Conservation (phyloP, 352 stramenopile genomes). For the Globisporangium echinulatum region DNA sequence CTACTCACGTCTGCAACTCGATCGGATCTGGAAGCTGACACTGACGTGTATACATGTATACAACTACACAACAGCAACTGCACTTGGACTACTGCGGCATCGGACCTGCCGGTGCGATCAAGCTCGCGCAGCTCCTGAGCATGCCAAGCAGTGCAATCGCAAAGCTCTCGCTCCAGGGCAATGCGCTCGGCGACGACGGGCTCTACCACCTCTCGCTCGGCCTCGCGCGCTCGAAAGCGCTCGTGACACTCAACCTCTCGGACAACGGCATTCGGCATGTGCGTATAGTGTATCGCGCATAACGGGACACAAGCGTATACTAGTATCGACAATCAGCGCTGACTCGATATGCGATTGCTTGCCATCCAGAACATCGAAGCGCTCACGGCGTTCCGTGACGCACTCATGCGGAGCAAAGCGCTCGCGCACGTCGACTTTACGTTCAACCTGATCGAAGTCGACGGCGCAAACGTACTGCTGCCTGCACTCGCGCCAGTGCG, state of each 20-base stretch:
- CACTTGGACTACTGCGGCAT: conserved; percentile 71
- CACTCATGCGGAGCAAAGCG: conserved; percentile 54
- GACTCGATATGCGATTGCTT: background rate
- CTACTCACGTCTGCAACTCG: background rate
- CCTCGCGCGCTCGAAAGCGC: conserved; percentile 45
- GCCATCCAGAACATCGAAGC: conserved; percentile 35
- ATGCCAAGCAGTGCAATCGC: conserved; percentile 46
- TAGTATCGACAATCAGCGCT: too few species aligned
- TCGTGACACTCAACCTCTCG: conserved; percentile 63
- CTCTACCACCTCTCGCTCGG: conserved; percentile 69
- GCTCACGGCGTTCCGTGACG: conserved; percentile 50
- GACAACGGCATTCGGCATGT: conserved; percentile 79
- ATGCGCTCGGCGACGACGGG: conserved; percentile 44
- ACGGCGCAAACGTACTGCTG: conserved; percentile 55
- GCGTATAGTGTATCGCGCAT: conserved; percentile 1
- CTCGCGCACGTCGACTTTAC: conserved; percentile 71
- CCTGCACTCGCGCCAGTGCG: conserved; percentile 41
- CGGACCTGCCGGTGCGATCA: conserved; percentile 36
- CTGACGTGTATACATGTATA: too few species aligned
- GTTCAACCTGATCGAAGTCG: conserved; percentile 67
- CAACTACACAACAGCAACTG: conserved; percentile 34
- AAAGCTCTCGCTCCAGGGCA: conserved; percentile 62
- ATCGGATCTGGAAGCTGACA: background rate
- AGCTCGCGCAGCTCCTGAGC: conserved; percentile 63
- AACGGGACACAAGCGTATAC: too few species aligned